A percentile compares a stretch with the other conserved stretches of the same genome.
Conservation (phyloP, 257 asterid species). For the Echites panduratus region DNA sequence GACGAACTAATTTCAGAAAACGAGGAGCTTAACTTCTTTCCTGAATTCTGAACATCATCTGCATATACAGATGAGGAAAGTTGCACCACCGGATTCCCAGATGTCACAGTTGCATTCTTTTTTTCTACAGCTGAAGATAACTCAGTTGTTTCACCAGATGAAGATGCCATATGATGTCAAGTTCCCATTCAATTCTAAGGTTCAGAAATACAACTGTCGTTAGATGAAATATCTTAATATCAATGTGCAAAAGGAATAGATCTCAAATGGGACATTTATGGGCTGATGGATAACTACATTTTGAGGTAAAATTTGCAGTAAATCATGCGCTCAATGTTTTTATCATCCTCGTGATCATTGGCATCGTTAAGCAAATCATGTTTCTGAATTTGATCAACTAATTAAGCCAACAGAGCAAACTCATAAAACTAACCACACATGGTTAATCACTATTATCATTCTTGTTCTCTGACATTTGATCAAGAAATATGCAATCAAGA, state of each 20-base stretch:
- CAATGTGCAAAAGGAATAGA: background rate
- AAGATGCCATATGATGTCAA: constrained; percentile 25
- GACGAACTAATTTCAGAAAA: constrained; percentile 15
- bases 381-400: background rate
- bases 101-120: background rate
- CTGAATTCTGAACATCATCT: constrained; percentile 9
- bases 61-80: constrained; percentile 14
- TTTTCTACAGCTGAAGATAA: constrained; percentile 6
- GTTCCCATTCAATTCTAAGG: constrained; percentile 15
- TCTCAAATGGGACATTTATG: background rate
- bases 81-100: constrained; percentile 11
- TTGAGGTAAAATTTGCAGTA: no score
- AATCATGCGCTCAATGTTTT: no score
- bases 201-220: background rate
- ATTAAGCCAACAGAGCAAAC: background rate
- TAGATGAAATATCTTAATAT: background rate
- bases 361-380: background rate
- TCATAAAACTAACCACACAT: background rate
- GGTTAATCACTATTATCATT: background rate
- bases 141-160: constrained; percentile 11
- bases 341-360: background rate
- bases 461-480: background rate
- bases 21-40: constrained; percentile 5
- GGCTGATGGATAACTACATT: no score
- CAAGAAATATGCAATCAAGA: background rate